Conservation (phyloP, 345 rosid genomes). For the Citrus reticulata region DNA sequence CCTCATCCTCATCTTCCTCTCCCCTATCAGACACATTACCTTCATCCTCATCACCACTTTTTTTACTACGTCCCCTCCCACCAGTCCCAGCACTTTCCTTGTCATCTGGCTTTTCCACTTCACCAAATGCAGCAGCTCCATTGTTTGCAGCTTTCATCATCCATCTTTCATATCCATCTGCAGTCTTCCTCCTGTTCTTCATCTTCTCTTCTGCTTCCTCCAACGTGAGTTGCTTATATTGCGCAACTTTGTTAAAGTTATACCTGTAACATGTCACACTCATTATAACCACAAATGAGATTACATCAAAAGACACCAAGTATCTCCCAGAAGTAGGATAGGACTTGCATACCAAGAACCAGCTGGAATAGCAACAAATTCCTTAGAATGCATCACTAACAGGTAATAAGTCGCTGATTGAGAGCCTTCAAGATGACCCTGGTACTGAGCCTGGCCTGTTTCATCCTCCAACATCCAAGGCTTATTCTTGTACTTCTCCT, state of each 20-base stretch:
- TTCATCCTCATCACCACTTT: conserved; percentile 77
- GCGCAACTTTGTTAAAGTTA: conserved; percentile 91
- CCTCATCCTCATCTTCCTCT: conserved; percentile 96
- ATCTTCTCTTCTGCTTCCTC: conserved; percentile 99
- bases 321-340: background rate
- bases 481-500: conserved; percentile 93
- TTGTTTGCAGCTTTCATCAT: conserved; percentile 97
- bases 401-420: conserved; percentile 95
- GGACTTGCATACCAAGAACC: conserved; percentile 74
- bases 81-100: conserved; percentile 53
- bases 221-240: conserved; percentile 92
- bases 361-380: conserved; percentile 87
- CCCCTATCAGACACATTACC: conserved; percentile 81
- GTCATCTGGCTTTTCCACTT: conserved; percentile 67
- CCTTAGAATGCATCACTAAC: conserved; percentile 77
- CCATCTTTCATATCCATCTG: conserved; percentile 98
- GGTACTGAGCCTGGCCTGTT: conserved; percentile 87
- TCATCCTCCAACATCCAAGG: conserved; percentile 99
- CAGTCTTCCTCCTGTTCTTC: conserved; percentile 90
- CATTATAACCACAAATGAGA: background rate
- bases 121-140: conserved; percentile 96
- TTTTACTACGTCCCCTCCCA: conserved; percentile 79
- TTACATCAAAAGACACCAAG: background rate
- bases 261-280: conserved; percentile 40
- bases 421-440: conserved; percentile 94